phyloP scores from a whole-genome alignment of 192 early-diverging fungal genomes.

The Lobosporangium transversale region DNA sequence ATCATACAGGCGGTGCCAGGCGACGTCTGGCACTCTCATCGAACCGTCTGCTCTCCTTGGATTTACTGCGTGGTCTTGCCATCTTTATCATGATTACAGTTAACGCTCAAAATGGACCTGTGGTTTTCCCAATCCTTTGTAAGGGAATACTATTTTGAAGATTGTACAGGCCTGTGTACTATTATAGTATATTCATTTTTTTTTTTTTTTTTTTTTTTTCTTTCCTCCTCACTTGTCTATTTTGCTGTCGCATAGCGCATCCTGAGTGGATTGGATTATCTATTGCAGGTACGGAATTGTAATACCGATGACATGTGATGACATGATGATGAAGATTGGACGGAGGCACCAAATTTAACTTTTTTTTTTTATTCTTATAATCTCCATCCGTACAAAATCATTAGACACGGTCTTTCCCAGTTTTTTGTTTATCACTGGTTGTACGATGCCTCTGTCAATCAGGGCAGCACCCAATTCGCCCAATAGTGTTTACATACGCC shows the following conservation, averaged over 20 bases:
- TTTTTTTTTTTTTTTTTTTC: not conserved
- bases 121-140: constrained; percentile 29
- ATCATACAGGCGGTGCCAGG: not conserved
- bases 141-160: not conserved
- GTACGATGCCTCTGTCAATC: constrained; percentile 45
- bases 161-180: not conserved
- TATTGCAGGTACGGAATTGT: constrained; percentile 32
- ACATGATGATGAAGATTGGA: too few relatives aligned
- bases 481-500: constrained; percentile 5
- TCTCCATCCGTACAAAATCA: too few relatives aligned
- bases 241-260: constrained; percentile 26
- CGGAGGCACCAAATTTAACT: too few relatives aligned
- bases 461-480: constrained; percentile 17
- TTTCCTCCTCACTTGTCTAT: too few relatives aligned
- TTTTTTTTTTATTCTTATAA: too few relatives aligned
- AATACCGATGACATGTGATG: not conserved
- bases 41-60: constrained; percentile 57
- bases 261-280: constrained; percentile 62
- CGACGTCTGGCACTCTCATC: constrained; percentile 15
- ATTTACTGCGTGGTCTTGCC: constrained; percentile 58
- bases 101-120: constrained; percentile 55
- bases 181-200: not conserved
- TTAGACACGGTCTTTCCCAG: constrained; percentile 66
- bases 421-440: constrained; percentile 65
- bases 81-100: constrained; percentile 62